Base-by-base conservation (phyloP, 805 yeast species). In the Starmerella apis region DNA sequence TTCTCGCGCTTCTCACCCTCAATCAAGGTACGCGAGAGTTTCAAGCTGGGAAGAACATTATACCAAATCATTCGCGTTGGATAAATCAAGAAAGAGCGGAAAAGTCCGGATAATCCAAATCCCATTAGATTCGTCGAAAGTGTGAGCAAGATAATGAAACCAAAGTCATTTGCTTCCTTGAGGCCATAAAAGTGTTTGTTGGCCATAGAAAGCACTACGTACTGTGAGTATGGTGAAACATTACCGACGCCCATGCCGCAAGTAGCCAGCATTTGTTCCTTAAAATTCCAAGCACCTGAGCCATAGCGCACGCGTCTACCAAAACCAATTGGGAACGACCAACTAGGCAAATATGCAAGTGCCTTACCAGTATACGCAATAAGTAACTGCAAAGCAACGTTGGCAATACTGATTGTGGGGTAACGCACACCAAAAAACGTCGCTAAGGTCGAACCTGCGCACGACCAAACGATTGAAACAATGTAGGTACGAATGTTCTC, bases 61-160 rank as follows among this genome's bases (percentile, higher is more conserved):
- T 79, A 81, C 83, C 83, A 79, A 27, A 79, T 59, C 9, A 78
- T 67, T 50, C 70, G 64, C 2, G 65, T 64, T 11, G 80, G 80
- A 56, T 78, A 78, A 7, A 79, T 71, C 3, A 71, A 71, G 38
- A 80, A 76, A 52, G 75, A 75, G 58, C 83, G 72, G 72, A 79
- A 71, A 25, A 81, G 58, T 43, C 83, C 81, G 5, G 86, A 83
- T 60, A 81, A 72, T 1, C 83, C 81, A 59, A 78, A 75, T 20
- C 86, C 87, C 55, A 81, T 64, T 50, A 76, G 75, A 60, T 79
- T 83, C 2, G 83, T 71, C 3, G 82, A 71, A 3, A 79, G 55
- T 0, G 76, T 66, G 33, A 80, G 66, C 28, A 78, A 57, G n/a
- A 79, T 55, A 61, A 77, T 81, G 61, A 71, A 81, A 0, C 78